Conservation (phyloP, 495 filamentous ascomycete genomes). For the Beverwykella pulmonaria region DNA sequence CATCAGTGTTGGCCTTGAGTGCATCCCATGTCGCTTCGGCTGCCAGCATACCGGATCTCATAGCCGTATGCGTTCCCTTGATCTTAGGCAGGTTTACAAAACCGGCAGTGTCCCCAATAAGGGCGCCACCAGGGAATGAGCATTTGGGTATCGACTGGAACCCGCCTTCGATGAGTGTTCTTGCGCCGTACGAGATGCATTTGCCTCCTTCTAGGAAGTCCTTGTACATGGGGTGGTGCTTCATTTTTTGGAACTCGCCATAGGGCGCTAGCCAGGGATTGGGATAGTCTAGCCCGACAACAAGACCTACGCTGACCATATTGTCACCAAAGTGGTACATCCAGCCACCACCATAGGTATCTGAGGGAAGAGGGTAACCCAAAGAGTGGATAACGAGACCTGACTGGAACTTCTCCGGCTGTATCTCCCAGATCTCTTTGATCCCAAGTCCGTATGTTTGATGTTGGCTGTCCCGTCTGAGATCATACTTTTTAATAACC, state of each 20-base stretch:
- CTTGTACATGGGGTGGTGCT: constrained; percentile 89
- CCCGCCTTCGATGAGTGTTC: constrained; percentile 92
- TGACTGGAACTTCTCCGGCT: constrained; percentile 86
- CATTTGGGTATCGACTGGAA: constrained; percentile 98
- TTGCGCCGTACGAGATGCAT: constrained; percentile 95
- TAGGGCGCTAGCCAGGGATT: constrained; percentile 98
- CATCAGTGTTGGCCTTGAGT: constrained; percentile 55
- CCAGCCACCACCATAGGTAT: constrained; percentile 96
- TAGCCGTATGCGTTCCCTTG: constrained; percentile 96
- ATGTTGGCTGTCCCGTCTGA: constrained; percentile 82
- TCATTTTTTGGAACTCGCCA: constrained; percentile 96
- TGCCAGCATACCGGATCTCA: constrained; percentile 96
- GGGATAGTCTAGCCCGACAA: constrained; percentile 91
- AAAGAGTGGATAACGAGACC: constrained; percentile 88
- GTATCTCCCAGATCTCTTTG: constrained; percentile 97
- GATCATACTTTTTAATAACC: constrained; percentile 90
- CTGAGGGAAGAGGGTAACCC: constrained; percentile 85
- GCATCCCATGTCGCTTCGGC: constrained; percentile 85
- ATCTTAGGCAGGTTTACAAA: constrained; percentile 99
- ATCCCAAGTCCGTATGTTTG: constrained; percentile 95
- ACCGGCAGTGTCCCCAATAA: constrained; percentile 95
- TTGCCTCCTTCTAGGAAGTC: constrained; percentile 87
- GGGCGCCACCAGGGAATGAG: constrained; percentile 90
- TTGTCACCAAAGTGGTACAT: constrained; percentile 99
- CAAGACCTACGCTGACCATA: constrained; percentile 88